Base-by-base conservation (phyloP, 1,284 basidiomycete genomes). In the Sporisorium graminicola region DNA sequence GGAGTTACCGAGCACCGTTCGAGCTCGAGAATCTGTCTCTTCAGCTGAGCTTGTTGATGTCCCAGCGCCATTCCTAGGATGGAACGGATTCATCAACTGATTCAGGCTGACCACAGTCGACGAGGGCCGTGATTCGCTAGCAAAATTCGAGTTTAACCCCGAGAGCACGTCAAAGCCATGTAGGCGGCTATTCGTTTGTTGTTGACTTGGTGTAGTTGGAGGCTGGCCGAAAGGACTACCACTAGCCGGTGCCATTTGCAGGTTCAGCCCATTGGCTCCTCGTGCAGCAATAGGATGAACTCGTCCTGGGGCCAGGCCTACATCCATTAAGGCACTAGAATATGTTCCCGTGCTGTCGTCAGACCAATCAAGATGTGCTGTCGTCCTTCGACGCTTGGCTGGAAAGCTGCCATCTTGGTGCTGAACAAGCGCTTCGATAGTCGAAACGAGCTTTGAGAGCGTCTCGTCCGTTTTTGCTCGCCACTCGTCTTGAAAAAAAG, bases 381-480 rank as follows among this genome's bases (percentile, higher is more conserved):
- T 20, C 16, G 37, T 26, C 37, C 53, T 18, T 40, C 31, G 37
- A 10, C 59, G 54, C 37, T 61, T 50, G 12, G 18, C 29, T 24
- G 31, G 29, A 10, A 18, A 13, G 6, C 16, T 20, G 6, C 27
- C 10, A 2, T 37, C 22, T 16, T 66, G 55, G 1, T 72, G 69
- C 52, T 58, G 37, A 1, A 72, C 64, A 6, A 72, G 47, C 42
- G 59, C 55, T 22, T 55, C 57, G 33, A 72, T 72, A 4, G 56
- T 60, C 8, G 50, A 33, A 0, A 72, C 69, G 6, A 72, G 64
- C 56, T 56, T 72, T 9, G n/a, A 51, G 6, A 72, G 59, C n/a
- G 69, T 72, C 52, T 72, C 69, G 40, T 72, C 69, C 1, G 64
- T 72, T 47, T 58, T 66, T 35, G 57, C 29, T 13, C 69, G 59